Conservation (phyloP, 176 grass and related monocot genomes). For the Eleusine indica region DNA sequence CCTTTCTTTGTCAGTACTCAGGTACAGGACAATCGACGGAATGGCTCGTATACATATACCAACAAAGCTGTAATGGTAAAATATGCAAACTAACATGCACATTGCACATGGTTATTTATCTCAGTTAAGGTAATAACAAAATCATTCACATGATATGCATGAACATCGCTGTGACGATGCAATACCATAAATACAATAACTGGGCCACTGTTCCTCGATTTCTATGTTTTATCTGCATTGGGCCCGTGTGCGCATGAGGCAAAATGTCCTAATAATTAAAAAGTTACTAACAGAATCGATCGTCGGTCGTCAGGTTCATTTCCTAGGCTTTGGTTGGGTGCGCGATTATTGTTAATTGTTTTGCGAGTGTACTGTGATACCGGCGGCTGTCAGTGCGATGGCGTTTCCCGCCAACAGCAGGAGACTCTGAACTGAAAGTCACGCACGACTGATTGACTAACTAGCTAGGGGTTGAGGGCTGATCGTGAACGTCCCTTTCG, state of each 20-base stretch:
- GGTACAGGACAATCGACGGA: not conserved
- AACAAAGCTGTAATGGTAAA: not conserved
- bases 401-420: conserved; percentile 18
- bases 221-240: not conserved
- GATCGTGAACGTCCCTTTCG: conserved; percentile 9
- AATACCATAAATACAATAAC: not conserved
- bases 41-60: not conserved
- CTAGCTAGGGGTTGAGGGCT: not conserved
- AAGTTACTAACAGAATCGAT: not conserved
- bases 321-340: not conserved
- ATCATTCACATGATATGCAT: not conserved
- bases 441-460: conserved; percentile 24
- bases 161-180: not conserved
- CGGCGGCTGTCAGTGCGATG: conserved; percentile 1
- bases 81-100: not conserved
- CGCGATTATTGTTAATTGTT: not conserved
- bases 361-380: not conserved
- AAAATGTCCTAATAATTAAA: not conserved
- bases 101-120: not conserved
- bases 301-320: not conserved
- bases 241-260: not conserved
- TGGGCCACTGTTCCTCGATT: not conserved
- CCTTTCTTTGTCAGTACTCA: not conserved
- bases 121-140: not conserved
- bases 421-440: conserved; percentile 40